Conservation (phyloP, 208 protist species). For the Herpetomonas samuelpessoai region DNA sequence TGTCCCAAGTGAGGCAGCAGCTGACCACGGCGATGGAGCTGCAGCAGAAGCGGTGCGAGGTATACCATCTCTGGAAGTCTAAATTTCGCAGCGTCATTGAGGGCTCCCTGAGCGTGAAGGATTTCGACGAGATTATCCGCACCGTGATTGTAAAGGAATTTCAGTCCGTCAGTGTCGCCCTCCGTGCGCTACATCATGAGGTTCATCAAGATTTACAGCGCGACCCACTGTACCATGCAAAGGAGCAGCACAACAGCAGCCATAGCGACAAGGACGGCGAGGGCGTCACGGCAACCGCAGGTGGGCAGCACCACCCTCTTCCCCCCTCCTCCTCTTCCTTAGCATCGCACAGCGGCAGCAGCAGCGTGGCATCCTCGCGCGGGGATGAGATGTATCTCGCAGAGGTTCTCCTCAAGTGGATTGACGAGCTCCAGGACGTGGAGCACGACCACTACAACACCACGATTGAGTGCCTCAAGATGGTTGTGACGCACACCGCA, state of each 20-base stretch:
- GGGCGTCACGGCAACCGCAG: background rate
- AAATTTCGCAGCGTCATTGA: conserved; percentile 45
- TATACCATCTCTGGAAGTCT: conserved; percentile 56
- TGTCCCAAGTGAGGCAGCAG: background rate
- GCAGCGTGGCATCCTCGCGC: background rate
- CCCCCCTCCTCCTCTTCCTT: no score
- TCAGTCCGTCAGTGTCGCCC: conserved; percentile 42
- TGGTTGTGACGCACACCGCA: conserved; percentile 10
- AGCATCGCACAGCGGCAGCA: background rate
- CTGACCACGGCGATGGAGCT: conserved; percentile 22
- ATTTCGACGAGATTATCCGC: conserved; percentile 40
- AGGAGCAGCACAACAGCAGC: no score
- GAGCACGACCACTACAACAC: conserved; percentile 58
- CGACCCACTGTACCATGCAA: no score
- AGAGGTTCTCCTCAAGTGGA: conserved; percentile 26
- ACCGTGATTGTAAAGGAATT: conserved; percentile 47
- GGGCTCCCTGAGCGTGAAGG: conserved; percentile 30
- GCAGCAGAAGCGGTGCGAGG: conserved; percentile 60
- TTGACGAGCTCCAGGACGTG: conserved; percentile 45
- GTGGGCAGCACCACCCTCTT: background rate
- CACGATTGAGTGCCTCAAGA: conserved; percentile 18
- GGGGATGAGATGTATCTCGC: background rate
- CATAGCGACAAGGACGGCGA: background rate
- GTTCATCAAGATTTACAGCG: conserved; percentile 1
- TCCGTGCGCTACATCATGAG: conserved; percentile 42